These are phyloP conservation scores for Exophiala bonariae DNA, from an alignment of 2,329 filamentous ascomycete genomes.

Conservation along the genomic window DNA sequence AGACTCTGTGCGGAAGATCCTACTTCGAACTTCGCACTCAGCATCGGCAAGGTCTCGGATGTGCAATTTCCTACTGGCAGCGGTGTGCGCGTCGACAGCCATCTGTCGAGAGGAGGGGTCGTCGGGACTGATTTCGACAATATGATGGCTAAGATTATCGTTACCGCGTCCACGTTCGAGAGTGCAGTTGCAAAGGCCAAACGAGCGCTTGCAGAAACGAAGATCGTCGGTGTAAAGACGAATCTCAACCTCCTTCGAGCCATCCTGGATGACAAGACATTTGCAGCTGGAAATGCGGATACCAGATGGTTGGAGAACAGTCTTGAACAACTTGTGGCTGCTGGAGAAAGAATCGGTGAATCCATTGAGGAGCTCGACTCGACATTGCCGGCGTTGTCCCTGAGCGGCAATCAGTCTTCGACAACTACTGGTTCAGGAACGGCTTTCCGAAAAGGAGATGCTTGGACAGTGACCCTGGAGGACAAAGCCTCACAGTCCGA, in stretches of 20 bases:
- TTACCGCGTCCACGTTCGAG: slow-evolving; percentile 56
- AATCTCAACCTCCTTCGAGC: slow-evolving; percentile 57
- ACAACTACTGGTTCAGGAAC: slow-evolving; percentile 34
- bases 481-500: slow-evolving; percentile 31
- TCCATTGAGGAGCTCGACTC: not conserved
- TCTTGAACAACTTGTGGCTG: slow-evolving; percentile 41
- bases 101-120: slow-evolving; percentile 48
- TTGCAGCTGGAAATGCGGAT: slow-evolving; percentile 49
- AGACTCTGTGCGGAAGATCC: slow-evolving; percentile 60
- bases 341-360: slow-evolving; percentile 31
- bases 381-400: slow-evolving; percentile 4
- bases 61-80: slow-evolving; percentile 59
- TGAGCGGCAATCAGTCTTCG: slow-evolving; percentile 11
- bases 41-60: slow-evolving; percentile 59
- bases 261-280: slow-evolving; percentile 53
- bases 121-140: slow-evolving; percentile 60
- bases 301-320: slow-evolving; percentile 60
- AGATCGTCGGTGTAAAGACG: slow-evolving; percentile 58
- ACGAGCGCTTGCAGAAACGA: slow-evolving; percentile 56
- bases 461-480: slow-evolving; percentile 55
- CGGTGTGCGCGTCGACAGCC: slow-evolving; percentile 59
- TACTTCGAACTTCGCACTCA: slow-evolving; percentile 54
- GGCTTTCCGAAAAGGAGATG: slow-evolving; percentile 59
- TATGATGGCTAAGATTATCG: slow-evolving; percentile 59
- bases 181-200: slow-evolving; percentile 54